These are phyloP conservation scores for Rhizodiscina lignyota DNA, from an alignment of 495 filamentous ascomycete species.

Conservation along the genomic window DNA sequence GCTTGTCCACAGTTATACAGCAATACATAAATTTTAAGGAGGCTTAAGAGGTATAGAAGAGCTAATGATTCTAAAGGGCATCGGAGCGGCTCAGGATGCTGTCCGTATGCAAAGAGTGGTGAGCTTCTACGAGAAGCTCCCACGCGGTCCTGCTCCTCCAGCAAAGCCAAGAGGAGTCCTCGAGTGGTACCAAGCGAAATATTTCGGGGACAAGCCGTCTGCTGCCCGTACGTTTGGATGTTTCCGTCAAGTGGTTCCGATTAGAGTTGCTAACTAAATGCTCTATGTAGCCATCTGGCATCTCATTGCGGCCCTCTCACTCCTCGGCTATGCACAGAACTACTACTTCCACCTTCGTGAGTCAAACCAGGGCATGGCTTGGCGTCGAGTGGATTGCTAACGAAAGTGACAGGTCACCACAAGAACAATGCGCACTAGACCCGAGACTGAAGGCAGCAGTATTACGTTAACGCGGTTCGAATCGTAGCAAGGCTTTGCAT, in stretches of 20 bases:
- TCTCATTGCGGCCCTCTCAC: slow-evolving; percentile 55
- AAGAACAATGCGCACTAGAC: slow-evolving; percentile 96
- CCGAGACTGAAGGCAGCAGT: no score
- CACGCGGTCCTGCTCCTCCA: slow-evolving; percentile 71
- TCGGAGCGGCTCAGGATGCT: slow-evolving; percentile 86
- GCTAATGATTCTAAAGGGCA: no score
- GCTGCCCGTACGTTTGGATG: slow-evolving; percentile 56
- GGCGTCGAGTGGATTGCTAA: slow-evolving; percentile 13
- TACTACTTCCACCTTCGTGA: slow-evolving; percentile 99
- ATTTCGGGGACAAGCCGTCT: slow-evolving; percentile 86
- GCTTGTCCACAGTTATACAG: background rate
- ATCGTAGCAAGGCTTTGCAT: no score
- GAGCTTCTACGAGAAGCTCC: slow-evolving; percentile 95
- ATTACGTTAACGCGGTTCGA: no score
- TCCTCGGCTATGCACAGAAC: slow-evolving; percentile 81
- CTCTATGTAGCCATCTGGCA: slow-evolving; percentile 59
- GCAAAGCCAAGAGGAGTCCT: slow-evolving; percentile 62
- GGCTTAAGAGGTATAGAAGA: background rate
- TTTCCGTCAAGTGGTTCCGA: background rate
- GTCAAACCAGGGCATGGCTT: slow-evolving; percentile 16
- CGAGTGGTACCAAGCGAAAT: slow-evolving; percentile 76
- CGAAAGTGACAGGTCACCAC: slow-evolving; percentile 68
- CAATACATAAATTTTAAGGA: background rate
- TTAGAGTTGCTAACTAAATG: slow-evolving; percentile 6
- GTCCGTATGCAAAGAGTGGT: slow-evolving; percentile 90